Evolutionary conservation across 176 grass and related monocot genomes (phyloP).

Genomic region (Zea luxurians): DNA sequence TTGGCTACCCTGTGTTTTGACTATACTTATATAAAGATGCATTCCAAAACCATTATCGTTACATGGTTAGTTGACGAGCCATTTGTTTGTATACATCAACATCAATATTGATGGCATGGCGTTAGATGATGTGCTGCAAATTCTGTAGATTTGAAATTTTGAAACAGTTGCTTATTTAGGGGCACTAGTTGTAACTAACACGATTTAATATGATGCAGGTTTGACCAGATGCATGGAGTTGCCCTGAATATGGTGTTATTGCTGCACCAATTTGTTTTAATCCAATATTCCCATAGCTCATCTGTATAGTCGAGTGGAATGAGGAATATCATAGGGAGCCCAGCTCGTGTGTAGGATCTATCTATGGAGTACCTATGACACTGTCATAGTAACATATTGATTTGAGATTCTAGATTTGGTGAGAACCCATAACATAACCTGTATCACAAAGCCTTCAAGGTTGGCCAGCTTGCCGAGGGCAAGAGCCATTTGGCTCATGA

Average conservation of each 20-base stretch:
- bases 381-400: neutral
- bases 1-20: neutral
- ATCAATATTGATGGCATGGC: neutral
- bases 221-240: constrained; percentile 17
- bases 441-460: constrained; percentile 86
- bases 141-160: neutral
- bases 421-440: constrained; percentile 50
- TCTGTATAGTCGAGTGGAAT: constrained; percentile 1
- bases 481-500: constrained; percentile 74
- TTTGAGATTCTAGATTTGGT: constrained; percentile 22
- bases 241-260: neutral
- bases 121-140: neutral
- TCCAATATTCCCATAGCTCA: neutral
- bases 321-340: neutral
- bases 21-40: constrained; percentile 24
- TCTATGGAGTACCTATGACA: neutral
- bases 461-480: constrained; percentile 76
- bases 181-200: neutral
- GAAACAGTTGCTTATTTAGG: constrained; percentile 25
- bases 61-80: constrained; percentile 15
- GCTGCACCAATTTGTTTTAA: neutral
- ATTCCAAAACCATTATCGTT: constrained; percentile 16
- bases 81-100: constrained; percentile 32
- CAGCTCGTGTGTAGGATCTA: neutral
- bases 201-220: constrained; percentile 1